Evolutionary conservation across 2,329 filamentous ascomycete species (phyloP).

Genomic region (Grosmannia penicillata): DNA sequence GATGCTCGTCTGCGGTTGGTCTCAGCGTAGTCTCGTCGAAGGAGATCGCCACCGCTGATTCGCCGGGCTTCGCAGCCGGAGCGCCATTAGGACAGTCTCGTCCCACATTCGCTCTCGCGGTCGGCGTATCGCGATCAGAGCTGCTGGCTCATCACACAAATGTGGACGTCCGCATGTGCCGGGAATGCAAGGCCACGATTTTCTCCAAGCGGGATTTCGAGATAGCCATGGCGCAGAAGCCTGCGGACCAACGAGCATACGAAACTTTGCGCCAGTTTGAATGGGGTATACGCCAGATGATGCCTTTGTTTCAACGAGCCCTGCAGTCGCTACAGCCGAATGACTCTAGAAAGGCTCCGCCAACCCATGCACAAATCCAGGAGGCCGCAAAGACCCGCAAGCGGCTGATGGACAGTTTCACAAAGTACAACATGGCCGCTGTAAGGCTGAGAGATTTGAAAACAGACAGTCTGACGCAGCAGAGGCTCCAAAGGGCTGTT

Average conservation of each 20-base stretch:
- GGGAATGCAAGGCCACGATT: constrained; percentile 57
- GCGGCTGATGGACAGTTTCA: constrained; percentile 74
- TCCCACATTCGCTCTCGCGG: constrained; percentile 15
- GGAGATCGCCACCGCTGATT: constrained; percentile 13
- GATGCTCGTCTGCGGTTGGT: constrained; percentile 71
- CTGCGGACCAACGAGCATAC: constrained; percentile 66
- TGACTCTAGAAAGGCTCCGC: constrained; percentile 22
- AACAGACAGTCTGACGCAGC: constrained; percentile 56
- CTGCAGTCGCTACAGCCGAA: constrained; percentile 53
- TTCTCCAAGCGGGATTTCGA: constrained; percentile 62
- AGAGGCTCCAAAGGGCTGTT: constrained; percentile 63
- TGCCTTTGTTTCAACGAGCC: constrained; percentile 73
- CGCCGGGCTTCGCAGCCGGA: not conserved
- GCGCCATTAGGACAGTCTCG: constrained; percentile 13
- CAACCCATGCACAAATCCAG: constrained; percentile 53
- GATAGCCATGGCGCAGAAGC: constrained; percentile 50
- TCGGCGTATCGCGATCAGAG: not conserved
- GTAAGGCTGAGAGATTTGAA: constrained; percentile 67
- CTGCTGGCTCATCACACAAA: constrained; percentile 37
- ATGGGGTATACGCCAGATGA: constrained; percentile 63
- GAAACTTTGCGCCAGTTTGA: constrained; percentile 78
- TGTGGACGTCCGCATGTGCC: constrained; percentile 81
- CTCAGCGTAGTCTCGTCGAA: constrained; percentile 54
- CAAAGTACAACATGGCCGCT: constrained; percentile 73
- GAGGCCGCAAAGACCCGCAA: constrained; percentile 86